Evolutionary conservation across 108 stramenopile genomes (phyloP).

Genomic region (Phaeodactylum tricornutum): DNA sequence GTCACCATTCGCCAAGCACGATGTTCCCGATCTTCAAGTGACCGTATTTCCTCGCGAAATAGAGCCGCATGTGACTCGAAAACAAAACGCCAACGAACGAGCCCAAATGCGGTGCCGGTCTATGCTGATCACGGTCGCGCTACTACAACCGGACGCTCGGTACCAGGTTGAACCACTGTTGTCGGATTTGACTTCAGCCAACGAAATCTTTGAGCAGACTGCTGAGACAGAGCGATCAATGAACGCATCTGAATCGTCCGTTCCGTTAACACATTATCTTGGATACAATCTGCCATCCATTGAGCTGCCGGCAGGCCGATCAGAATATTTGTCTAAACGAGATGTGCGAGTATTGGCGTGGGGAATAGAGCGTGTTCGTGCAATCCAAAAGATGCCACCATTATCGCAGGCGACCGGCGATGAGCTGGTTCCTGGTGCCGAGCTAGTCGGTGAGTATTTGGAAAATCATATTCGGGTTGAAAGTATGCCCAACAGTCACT

Average conservation of each 20-base stretch:
- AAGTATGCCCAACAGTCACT: constrained; percentile 9
- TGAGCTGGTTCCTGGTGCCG: constrained; percentile 10
- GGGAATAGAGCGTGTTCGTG: constrained; percentile 9
- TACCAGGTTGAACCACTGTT: constrained; percentile 6
- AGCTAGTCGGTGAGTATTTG: not conserved
- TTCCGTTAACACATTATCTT: not conserved
- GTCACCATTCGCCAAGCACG: constrained; percentile 10
- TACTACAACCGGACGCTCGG: constrained; percentile 15
- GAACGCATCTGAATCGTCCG: not conserved
- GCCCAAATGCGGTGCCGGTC: not conserved
- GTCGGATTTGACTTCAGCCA: not conserved
- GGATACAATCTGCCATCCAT: constrained; percentile 8
- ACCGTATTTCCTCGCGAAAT: constrained; percentile 13
- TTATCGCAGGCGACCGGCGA: constrained; percentile 1
- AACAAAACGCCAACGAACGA: not conserved
- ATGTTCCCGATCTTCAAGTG: constrained; percentile 11
- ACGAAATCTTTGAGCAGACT: not conserved
- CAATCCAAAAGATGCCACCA: constrained; percentile 4
- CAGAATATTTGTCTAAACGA: constrained; percentile 2
- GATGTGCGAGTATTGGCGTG: constrained; percentile 8
- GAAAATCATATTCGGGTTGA: constrained; percentile 1
- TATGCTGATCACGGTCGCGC: constrained; percentile 17
- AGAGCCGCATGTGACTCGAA: constrained; percentile 10
- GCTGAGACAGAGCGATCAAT: not conserved
- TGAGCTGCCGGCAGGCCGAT: constrained; percentile 1